These are phyloP conservation scores for Nakazawaea anatomiae DNA, from an alignment of 805 yeast species.

Conservation along the genomic window DNA sequence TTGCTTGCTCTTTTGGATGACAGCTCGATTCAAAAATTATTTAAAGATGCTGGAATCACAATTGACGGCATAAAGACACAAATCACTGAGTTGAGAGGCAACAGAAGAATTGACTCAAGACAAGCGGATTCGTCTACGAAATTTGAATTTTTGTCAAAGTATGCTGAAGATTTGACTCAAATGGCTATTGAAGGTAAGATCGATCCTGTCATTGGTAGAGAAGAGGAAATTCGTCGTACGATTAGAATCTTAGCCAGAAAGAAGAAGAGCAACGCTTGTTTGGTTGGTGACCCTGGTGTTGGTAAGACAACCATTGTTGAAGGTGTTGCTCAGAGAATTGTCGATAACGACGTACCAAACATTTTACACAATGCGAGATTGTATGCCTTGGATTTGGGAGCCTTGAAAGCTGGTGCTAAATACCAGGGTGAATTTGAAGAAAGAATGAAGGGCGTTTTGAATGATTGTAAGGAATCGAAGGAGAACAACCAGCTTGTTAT, in stretches of 20 bases:
- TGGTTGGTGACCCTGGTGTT: slow-evolving; percentile 99
- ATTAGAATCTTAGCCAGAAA: slow-evolving; percentile 95
- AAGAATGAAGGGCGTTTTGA: slow-evolving; percentile 92
- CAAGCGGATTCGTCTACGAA: slow-evolving; percentile 86
- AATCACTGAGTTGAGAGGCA: slow-evolving; percentile 78
- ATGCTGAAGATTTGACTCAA: slow-evolving; percentile 91
- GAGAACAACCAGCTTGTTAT: slow-evolving; percentile 56
- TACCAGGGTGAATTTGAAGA: slow-evolving; percentile 99
- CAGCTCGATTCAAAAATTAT: slow-evolving; percentile 55
- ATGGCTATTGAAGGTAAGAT: slow-evolving; percentile 90
- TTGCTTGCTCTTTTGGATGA: slow-evolving; percentile 83
- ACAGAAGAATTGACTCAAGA: slow-evolving; percentile 86
- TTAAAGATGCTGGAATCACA: slow-evolving; percentile 68
- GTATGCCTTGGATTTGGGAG: slow-evolving; percentile 89
- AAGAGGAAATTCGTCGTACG: slow-evolving; percentile 94
- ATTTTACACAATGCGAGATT: slow-evolving; percentile 76
- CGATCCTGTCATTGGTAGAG: slow-evolving; percentile 98
- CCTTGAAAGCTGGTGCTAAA: slow-evolving; percentile 97
- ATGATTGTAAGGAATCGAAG: slow-evolving; percentile 85
- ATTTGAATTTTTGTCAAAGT: slow-evolving; percentile 79
- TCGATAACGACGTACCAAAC: slow-evolving; percentile 92
- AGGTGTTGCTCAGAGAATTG: slow-evolving; percentile 96
- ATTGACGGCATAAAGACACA: slow-evolving; percentile 71
- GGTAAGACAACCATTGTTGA: slow-evolving; percentile 98
- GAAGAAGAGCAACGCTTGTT: slow-evolving; percentile 92